Conservation (phyloP, 129 eudicot species). For the Centaurea solstitialis region DNA sequence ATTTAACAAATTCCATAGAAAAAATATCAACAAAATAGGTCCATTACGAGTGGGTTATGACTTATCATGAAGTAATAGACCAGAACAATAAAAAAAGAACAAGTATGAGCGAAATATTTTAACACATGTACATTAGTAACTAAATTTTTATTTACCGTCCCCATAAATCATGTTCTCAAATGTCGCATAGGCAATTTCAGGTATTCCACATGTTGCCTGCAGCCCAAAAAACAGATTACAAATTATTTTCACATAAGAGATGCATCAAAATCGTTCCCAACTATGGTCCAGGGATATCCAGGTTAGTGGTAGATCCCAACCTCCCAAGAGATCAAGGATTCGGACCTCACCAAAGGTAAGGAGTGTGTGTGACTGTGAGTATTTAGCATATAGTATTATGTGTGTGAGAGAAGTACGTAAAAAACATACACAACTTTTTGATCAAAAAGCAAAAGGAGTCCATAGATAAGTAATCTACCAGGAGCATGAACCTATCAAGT, state of each 20-base stretch:
- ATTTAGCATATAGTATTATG: no score
- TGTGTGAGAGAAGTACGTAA: no score
- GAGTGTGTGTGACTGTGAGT: no score
- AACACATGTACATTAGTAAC: background rate
- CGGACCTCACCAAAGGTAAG: no score
- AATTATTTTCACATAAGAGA: background rate
- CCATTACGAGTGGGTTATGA: background rate
- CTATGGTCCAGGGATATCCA: no score
- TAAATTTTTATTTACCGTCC: slow-evolving; percentile 51
- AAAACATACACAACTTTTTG: no score
- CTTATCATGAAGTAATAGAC: background rate
- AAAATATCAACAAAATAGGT: background rate
- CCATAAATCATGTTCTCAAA: slow-evolving; percentile 98
- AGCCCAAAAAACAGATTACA: background rate
- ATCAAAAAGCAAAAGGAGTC: no score
- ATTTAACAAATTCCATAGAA: background rate
- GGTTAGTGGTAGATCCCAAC: no score
- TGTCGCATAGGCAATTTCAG: slow-evolving; percentile 86
- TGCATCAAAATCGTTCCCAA: slow-evolving; percentile 1
- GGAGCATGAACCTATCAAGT: no score
- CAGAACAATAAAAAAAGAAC: background rate
- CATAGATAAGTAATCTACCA: no score
- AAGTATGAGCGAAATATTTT: background rate
- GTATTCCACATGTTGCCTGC: slow-evolving; percentile 95
- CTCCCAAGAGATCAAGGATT: no score